A percentile compares a stretch with the other conserved stretches of the same genome.
phyloP scores from a whole-genome alignment of 225 moss, liverwort and hornwort genomes.

The Bryoerythrophyllum caledonicum region DNA sequence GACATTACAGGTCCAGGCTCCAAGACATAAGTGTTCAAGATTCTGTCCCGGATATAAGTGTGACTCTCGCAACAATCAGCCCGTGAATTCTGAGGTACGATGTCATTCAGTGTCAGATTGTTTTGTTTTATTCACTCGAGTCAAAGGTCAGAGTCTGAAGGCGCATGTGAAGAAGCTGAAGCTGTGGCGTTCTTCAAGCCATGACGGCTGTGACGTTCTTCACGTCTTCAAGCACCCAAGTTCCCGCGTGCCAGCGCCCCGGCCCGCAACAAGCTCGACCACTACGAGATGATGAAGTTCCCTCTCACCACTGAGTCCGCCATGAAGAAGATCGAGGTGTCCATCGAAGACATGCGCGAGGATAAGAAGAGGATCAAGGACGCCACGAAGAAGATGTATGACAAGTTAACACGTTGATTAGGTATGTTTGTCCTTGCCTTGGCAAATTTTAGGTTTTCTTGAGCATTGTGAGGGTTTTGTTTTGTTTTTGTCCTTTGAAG shows the following conservation, averaged over 20 bases:
- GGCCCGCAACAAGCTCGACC: slow-evolving; percentile 52
- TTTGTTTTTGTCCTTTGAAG: neutral
- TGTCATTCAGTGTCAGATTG: too few relatives aligned
- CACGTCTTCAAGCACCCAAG: slow-evolving; percentile 54
- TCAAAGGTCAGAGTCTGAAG: too few relatives aligned
- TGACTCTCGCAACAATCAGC: too few relatives aligned
- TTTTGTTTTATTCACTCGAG: too few relatives aligned
- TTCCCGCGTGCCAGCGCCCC: slow-evolving; percentile 59
- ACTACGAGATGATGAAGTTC: slow-evolving; percentile 61
- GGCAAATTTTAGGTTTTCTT: too few relatives aligned
- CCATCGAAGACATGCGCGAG: slow-evolving; percentile 59
- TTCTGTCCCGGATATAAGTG: too few relatives aligned
- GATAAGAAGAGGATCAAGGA: slow-evolving; percentile 64
- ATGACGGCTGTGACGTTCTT: too few relatives aligned
- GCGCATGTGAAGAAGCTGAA: too few relatives aligned
- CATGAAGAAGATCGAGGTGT: slow-evolving; percentile 70
- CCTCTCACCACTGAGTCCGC: slow-evolving; percentile 64
- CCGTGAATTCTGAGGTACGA: too few relatives aligned
- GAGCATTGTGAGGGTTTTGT: neutral
- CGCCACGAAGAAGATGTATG: slow-evolving; percentile 64
- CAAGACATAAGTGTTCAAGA: too few relatives aligned
- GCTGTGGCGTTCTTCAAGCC: too few relatives aligned
- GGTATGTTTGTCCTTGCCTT: slow-evolving; percentile 19
- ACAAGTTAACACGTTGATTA: slow-evolving; percentile 63
- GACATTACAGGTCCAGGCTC: too few relatives aligned